Evolutionary conservation across 352 stramenopile species (phyloP).

Genomic region (Chrysophaeum taylorii): DNA sequence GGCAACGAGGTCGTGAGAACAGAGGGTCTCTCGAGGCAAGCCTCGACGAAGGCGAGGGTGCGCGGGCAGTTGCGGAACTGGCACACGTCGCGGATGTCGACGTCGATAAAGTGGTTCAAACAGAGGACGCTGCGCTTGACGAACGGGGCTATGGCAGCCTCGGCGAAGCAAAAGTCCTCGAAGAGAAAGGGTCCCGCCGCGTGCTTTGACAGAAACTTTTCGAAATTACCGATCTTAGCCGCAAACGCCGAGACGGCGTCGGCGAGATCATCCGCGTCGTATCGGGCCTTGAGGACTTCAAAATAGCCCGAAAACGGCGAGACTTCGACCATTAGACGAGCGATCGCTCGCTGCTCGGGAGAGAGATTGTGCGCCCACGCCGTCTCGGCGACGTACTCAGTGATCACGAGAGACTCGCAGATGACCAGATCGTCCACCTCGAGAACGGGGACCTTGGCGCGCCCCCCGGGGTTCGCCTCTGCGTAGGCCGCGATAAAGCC

Average conservation of each 20-base stretch:
- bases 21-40: no score
- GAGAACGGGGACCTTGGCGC: conserved; percentile 26
- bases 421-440: conserved; percentile 4
- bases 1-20: no score
- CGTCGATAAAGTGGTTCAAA: conserved; percentile 13
- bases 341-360: background rate
- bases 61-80: no score
- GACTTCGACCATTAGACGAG: conserved; percentile 18
- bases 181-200: conserved; percentile 23
- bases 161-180: conserved; percentile 22
- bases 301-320: conserved; percentile 12
- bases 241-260: background rate
- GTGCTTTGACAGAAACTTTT: conserved; percentile 8
- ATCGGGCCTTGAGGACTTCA: conserved; percentile 6
- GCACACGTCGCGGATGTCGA: conserved; percentile 22
- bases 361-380: background rate
- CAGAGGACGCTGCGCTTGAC: conserved; percentile 20
- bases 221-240: background rate
- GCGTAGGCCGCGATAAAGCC: conserved; percentile 21
- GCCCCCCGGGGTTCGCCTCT: conserved; percentile 20
- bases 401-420: background rate
- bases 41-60: no score
- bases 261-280: background rate
- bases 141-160: conserved; percentile 24
- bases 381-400: conserved; percentile 13